Evolutionary conservation across 169 alveolate species (phyloP), one percentile per base, ranked within the genome.

Genomic region (Plasmodium coatneyi): DNA sequence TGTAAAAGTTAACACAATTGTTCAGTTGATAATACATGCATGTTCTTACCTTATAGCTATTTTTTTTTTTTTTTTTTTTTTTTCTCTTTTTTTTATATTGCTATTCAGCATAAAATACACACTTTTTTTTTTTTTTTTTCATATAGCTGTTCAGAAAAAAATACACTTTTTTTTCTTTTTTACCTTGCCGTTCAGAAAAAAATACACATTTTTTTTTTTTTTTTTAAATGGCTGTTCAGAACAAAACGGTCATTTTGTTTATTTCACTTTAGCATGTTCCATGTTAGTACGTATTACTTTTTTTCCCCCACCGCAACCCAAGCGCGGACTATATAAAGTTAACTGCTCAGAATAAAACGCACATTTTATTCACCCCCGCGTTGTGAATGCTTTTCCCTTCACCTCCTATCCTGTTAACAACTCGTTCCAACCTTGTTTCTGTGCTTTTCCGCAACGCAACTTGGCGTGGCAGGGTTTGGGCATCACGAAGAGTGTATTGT

Each of bases 21-120:
- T 80, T 39, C 12, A 30, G 32, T 52, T 49, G 30, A n/a, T 80
- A 36, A 49, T 25, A 80, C 49, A 36, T 76, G n/a, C 19, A 52
- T 49, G 12, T 28, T 14, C 41, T 71, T 41, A 12, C 32, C 36
- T 39, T 71, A 25, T 43, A 43, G 32, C 80, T 36, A 3, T 82
- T 28, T 83, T 66, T 70, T 83, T 66, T 66, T 43, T 83, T 81
- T 49, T 81, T 81, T 49, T 82, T 41, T 22, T 78, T 19, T 6
- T 60, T 60, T 78, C 14, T n/a, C 25, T 71, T 22, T 28, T 19
- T 14, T 39, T 71, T 74, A 7, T 22, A 6, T 22, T 66, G 30
- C 36, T 22, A 7, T 66, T 66, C 76, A 66, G 36, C 19, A 22
- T 12, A 66, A 66, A 66, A 22, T 66, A 66, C 76, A 60, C 76